Evolutionary conservation across 2,329 filamentous ascomycete genomes (phyloP).

Genomic region (Plectosphaerella sp.): DNA sequence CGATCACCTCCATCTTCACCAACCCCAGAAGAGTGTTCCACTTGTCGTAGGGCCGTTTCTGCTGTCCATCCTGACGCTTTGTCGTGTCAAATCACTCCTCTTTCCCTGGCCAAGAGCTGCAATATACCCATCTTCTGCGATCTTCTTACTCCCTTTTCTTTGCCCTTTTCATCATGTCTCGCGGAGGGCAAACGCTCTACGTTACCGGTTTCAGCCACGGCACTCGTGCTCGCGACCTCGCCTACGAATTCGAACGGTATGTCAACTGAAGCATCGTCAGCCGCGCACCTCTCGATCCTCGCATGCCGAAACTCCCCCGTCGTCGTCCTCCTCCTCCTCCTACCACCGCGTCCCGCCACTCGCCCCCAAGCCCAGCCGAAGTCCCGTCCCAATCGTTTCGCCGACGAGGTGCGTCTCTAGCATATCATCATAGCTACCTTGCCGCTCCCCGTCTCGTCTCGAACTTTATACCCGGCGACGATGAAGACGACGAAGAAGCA

Average conservation of each 20-base stretch:
- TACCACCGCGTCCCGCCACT: slow-evolving; percentile 23
- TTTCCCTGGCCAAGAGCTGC: too few species aligned
- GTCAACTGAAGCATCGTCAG: slow-evolving; percentile 49
- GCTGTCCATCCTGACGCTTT: too few species aligned
- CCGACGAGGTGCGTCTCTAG: too few species aligned
- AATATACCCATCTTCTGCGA: too few species aligned
- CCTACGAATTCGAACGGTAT: slow-evolving; percentile 99
- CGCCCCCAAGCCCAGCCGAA: slow-evolving; percentile 18
- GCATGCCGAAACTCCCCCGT: slow-evolving; percentile 42
- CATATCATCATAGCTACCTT: slow-evolving; percentile 20
- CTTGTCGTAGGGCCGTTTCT: too few species aligned
- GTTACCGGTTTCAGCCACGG: slow-evolving; percentile 99
- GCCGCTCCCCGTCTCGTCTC: slow-evolving; percentile 25
- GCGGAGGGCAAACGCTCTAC: slow-evolving; percentile 89
- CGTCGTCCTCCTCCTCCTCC: slow-evolving; percentile 23
- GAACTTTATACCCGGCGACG: too few species aligned
- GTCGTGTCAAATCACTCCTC: too few species aligned
- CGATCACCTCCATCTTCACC: too few species aligned
- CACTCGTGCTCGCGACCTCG: slow-evolving; percentile 96
- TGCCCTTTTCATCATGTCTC: slow-evolving; percentile 69
- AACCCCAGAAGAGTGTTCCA: too few species aligned
- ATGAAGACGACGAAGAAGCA: too few species aligned
- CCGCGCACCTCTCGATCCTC: slow-evolving; percentile 14
- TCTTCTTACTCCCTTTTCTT: not conserved
- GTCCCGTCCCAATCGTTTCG: too few species aligned